Conservation (phyloP, 192 early-diverging fungal species). For the Gamsiella multidivaricata region DNA sequence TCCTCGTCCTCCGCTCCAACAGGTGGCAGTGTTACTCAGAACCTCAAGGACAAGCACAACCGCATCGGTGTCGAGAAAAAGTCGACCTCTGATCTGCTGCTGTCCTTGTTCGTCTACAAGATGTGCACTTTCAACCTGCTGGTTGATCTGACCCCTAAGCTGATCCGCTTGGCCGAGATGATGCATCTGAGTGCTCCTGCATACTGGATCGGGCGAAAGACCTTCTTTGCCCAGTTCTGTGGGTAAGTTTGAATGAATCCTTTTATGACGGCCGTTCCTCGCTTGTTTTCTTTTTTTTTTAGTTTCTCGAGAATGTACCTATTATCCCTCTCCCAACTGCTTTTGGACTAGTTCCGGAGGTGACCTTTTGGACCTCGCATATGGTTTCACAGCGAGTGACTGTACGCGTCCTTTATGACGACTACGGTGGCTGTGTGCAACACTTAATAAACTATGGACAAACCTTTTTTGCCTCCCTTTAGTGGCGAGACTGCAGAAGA, state of each 20-base stretch:
- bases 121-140: conserved; percentile 71
- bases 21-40: conserved; percentile 16
- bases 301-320: no score
- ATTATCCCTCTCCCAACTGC: no score
- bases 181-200: conserved; percentile 58
- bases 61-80: conserved; percentile 60
- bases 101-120: conserved; percentile 75
- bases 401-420: no score
- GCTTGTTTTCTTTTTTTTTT: neutral
- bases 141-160: conserved; percentile 63
- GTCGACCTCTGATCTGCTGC: conserved; percentile 66
- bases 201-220: conserved; percentile 80
- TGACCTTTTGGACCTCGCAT: no score
- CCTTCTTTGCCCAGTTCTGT: conserved; percentile 92
- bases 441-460: neutral
- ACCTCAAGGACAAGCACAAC: conserved; percentile 52
- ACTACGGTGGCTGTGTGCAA: neutral
- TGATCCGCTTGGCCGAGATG: conserved; percentile 66
- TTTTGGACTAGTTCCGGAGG: no score
- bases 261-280: neutral
- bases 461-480: conserved; percentile 11
- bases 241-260: conserved; percentile 58
- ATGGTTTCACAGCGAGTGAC: no score
- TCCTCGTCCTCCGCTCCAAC: conserved; percentile 1
- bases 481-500: conserved; percentile 90